phyloP scores from a whole-genome alignment of 208 protist genomes.

The Wallacemonas sp. region DNA sequence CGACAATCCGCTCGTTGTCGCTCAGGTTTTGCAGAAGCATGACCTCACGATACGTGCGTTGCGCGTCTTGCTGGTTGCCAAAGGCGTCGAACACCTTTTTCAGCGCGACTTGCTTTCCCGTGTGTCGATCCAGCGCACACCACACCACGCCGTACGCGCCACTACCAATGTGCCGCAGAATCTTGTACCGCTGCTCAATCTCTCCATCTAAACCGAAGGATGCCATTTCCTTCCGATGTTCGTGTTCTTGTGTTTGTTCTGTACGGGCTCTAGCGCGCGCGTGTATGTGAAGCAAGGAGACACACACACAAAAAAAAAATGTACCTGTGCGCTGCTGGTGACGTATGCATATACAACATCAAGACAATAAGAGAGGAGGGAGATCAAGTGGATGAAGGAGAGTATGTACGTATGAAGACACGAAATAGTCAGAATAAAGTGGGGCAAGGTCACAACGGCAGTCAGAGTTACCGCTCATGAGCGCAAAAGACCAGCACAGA shows the following conservation, averaged over 20 bases:
- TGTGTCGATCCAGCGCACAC: constrained; percentile 92
- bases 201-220: constrained; percentile 89
- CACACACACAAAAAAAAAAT: too few species aligned
- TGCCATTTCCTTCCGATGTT: constrained; percentile 31
- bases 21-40: constrained; percentile 93
- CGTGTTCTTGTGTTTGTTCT: not conserved
- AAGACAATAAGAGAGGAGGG: too few species aligned
- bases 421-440: too few species aligned
- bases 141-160: constrained; percentile 96
- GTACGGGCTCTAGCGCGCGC: not conserved
- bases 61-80: constrained; percentile 89
- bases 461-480: too few species aligned
- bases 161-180: constrained; percentile 94
- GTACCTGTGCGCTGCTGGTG: too few species aligned
- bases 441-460: too few species aligned
- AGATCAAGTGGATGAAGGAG: too few species aligned
- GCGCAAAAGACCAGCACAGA: too few species aligned
- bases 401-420: too few species aligned
- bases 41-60: constrained; percentile 97
- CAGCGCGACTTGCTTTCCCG: constrained; percentile 86
- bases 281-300: not conserved
- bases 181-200: constrained; percentile 93
- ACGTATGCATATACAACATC: too few species aligned
- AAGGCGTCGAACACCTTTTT: constrained; percentile 99
- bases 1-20: constrained; percentile 89